Base-by-base conservation (phyloP, 2,329 filamentous ascomycete species). In the Cladosporium velox region DNA sequence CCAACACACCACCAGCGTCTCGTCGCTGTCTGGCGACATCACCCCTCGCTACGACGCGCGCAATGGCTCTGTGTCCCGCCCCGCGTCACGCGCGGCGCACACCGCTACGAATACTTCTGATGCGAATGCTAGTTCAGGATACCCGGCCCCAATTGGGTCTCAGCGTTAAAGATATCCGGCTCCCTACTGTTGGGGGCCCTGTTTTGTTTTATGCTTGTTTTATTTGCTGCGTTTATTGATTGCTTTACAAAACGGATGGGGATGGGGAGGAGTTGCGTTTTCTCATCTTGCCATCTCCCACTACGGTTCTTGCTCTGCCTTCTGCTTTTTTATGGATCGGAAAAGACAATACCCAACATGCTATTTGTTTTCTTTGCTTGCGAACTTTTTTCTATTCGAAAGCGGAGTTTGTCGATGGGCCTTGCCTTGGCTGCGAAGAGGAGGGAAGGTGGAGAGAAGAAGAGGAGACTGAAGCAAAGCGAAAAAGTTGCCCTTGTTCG, bases 121-220 rank as follows among this genome's bases (percentile, higher is more conserved):
- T 70, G 71, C 71, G 67, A 71, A 70, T 71, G 70, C 70, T 67
- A 68, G 70, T 75, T 77, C 76, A 75, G 76, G 75, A 77, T 77
- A 77, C 75, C 76, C 76, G 73, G 76, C 75, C 72, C 74, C 75
- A 30, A 77, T 77, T 70, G 76, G 75, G 75, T 76, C 75, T 72
- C 74, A 76, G 74, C 75, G 72, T 72, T 76, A 73, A 76, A 71
- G 66, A 66, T 66, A 69, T 65, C 57, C 57, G 57, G 57, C 38
- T 35, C 38, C 24, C 4, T 65, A 18, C n/a, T 47, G 41, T 21
- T 11, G 21, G 41, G 61, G 64, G 57, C 58, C 61, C 60, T 67
- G 59, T 38, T 68, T 63, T 59, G 62, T 47, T 59, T 57, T 52
- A 24, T 66, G 60, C 47, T 68, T 67, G 24, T 67, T 34, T 49